Conservation (phyloP, 345 rosid species). For the Aquilaria malaccensis region DNA sequence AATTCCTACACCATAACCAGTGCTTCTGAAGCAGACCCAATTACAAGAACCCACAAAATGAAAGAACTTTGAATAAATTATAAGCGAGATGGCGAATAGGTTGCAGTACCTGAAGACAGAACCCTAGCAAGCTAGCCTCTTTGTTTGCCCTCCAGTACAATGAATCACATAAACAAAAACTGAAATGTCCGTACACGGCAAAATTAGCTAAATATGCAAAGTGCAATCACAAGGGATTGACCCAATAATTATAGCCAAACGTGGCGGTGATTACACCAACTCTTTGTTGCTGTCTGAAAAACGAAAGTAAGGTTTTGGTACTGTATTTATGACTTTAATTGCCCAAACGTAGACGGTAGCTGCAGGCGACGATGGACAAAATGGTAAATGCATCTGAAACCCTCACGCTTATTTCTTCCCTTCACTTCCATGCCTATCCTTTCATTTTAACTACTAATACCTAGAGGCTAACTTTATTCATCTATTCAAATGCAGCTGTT, state of each 20-base stretch:
- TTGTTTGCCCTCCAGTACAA: background rate
- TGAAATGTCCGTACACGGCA: slow-evolving; percentile 6
- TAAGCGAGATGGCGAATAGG: background rate
- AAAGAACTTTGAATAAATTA: background rate
- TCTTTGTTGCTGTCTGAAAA: too few species aligned
- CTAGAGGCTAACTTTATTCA: too few species aligned
- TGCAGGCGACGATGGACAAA: too few species aligned
- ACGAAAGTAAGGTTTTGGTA: too few species aligned
- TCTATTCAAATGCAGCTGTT: too few species aligned
- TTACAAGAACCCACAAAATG: background rate
- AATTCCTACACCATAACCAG: background rate
- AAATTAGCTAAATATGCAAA: slow-evolving; percentile 4
- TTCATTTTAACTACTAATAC: too few species aligned
- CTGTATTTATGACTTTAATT: too few species aligned
- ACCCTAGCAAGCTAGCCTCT: background rate
- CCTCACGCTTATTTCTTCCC: too few species aligned
- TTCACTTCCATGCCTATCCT: too few species aligned
- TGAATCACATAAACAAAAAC: background rate
- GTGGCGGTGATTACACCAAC: slow-evolving; percentile 24
- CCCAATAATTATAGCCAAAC: background rate
- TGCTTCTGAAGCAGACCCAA: background rate
- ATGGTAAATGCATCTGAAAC: too few species aligned
- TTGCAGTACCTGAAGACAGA: background rate
- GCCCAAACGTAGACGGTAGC: too few species aligned
- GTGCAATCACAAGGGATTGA: slow-evolving; percentile 1